Percentiles rank a stretch among this genome's conserved stretches.
phyloP scores from a whole-genome alignment of 108 stramenopile genomes.

The Cyclotella sp. region DNA sequence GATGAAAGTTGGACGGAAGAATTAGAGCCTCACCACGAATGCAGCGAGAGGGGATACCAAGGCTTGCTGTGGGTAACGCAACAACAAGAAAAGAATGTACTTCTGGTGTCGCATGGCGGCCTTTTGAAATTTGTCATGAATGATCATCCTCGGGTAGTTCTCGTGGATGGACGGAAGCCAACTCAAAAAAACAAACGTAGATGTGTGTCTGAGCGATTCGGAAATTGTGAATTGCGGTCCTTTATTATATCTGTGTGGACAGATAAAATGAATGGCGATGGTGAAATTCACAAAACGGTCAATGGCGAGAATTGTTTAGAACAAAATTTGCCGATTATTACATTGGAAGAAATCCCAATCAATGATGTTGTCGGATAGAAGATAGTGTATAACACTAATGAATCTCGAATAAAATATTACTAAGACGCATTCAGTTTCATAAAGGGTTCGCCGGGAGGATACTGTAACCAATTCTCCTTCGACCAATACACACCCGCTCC shows the following conservation, averaged over 20 bases:
- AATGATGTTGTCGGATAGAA: background rate
- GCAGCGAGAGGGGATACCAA: slow-evolving; percentile 73
- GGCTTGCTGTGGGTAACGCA: slow-evolving; percentile 65
- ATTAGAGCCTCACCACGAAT: slow-evolving; percentile 62
- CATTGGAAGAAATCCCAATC: slow-evolving; percentile 23
- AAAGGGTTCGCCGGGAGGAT: slow-evolving; percentile 64
- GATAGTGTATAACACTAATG: too few species aligned
- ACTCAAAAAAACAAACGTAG: slow-evolving; percentile 4
- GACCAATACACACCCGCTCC: slow-evolving; percentile 79
- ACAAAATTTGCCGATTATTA: slow-evolving; percentile 21
- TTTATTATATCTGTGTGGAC: slow-evolving; percentile 55
- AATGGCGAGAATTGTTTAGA: slow-evolving; percentile 13
- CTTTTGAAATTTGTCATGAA: slow-evolving; percentile 70
- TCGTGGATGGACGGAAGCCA: slow-evolving; percentile 57
- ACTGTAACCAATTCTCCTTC: slow-evolving; percentile 91
- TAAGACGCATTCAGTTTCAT: slow-evolving; percentile 31
- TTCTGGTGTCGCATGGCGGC: slow-evolving; percentile 77
- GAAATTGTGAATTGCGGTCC: slow-evolving; percentile 81
- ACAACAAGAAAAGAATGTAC: slow-evolving; percentile 58
- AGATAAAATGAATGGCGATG: background rate
- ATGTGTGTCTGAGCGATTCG: slow-evolving; percentile 64
- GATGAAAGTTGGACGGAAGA: slow-evolving; percentile 72
- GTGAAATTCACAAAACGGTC: background rate
- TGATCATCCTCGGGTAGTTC: slow-evolving; percentile 55
- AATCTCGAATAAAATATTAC: background rate